Percentiles rank a stretch among this genome's conserved stretches.
Evolutionary conservation across 768 basidiomycete species (phyloP).

Genomic region (Tulasnella sp.): DNA sequence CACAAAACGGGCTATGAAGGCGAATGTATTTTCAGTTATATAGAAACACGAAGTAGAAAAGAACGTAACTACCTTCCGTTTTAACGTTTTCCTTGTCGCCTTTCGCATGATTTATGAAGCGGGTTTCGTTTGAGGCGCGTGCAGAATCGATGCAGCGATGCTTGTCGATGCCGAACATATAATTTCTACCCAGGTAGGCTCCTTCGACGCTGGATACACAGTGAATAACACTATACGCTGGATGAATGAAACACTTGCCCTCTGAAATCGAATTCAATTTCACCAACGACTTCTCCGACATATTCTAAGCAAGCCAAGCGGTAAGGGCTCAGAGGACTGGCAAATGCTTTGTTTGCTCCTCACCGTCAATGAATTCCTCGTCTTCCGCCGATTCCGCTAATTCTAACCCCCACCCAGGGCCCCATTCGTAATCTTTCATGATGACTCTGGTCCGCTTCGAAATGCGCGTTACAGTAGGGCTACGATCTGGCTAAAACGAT

Average conservation of each 20-base stretch:
- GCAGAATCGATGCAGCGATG: conserved; percentile 51
- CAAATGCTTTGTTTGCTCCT: background rate
- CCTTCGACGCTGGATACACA: background rate
- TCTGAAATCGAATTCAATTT: conserved; percentile 27
- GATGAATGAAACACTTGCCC: background rate
- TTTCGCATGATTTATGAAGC: conserved; percentile 62
- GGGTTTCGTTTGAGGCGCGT: conserved; percentile 56
- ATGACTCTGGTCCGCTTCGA: conserved; percentile 43
- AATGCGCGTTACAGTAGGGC: background rate
- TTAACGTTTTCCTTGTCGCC: conserved; percentile 38
- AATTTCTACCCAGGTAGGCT: conserved; percentile 51
- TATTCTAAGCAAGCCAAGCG: conserved; percentile 48
- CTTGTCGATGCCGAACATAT: conserved; percentile 55
- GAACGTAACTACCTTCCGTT: conserved; percentile 38
- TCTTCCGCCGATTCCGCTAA: conserved; percentile 43
- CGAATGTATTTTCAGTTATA: background rate
- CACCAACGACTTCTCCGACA: conserved; percentile 56
- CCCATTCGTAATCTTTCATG: conserved; percentile 41
- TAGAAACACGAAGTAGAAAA: background rate
- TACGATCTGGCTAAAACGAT: background rate
- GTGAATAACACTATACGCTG: background rate
- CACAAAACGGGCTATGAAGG: conserved; percentile 48
- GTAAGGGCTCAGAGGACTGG: background rate
- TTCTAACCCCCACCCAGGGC: conserved; percentile 52
- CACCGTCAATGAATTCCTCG: conserved; percentile 52